These are phyloP conservation scores for Naganishia cerealis DNA, from an alignment of 1,284 basidiomycete species.

Conservation along the genomic window DNA sequence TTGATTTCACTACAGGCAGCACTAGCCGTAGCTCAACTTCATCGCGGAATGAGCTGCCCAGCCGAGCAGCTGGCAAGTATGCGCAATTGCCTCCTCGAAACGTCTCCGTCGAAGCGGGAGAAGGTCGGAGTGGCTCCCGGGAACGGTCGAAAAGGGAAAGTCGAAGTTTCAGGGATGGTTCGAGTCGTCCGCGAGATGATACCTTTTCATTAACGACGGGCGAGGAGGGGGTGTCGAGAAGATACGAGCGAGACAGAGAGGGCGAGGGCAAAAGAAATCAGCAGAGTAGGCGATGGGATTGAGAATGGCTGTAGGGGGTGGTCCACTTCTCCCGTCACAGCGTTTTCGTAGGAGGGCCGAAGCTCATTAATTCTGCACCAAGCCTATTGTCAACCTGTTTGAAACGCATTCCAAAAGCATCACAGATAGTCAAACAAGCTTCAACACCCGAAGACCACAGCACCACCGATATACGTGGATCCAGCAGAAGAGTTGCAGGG, in stretches of 20 bases:
- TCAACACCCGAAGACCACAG: too few species aligned
- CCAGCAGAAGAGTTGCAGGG: too few species aligned
- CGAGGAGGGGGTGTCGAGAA: not conserved
- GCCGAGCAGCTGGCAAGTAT: not conserved
- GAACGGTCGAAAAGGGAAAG: conserved; percentile 1
- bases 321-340: too few species aligned
- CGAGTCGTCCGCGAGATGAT: not conserved
- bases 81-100: not conserved
- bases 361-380: too few species aligned
- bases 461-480: too few species aligned
- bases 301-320: too few species aligned
- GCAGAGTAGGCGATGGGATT: conserved; percentile 3
- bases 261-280: not conserved
- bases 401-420: too few species aligned
- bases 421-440: too few species aligned
- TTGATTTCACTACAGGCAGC: conserved; percentile 58
- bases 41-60: conserved; percentile 12
- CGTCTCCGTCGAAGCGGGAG: not conserved
- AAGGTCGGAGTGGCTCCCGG: not conserved
- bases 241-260: not conserved
- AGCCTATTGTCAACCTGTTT: too few species aligned
- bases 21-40: not conserved
- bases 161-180: not conserved
- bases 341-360: too few species aligned
- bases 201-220: not conserved